A percentile compares a stretch with the other conserved stretches of the same genome.
These are phyloP conservation scores for Trypanosoma melophagium DNA, from an alignment of 208 protist genomes.

Conservation along the genomic window DNA sequence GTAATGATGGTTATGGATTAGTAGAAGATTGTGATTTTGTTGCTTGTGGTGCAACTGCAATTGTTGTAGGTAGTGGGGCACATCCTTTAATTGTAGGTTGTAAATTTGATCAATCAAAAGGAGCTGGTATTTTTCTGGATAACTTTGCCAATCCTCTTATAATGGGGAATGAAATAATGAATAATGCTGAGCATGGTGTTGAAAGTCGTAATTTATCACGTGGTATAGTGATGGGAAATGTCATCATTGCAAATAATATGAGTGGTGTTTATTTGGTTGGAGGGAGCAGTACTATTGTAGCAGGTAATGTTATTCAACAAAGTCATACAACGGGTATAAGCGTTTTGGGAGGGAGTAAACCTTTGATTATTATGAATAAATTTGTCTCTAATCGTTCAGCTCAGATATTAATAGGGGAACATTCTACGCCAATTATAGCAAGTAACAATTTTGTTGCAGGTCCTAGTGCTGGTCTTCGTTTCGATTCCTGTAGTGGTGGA, in stretches of 20 bases:
- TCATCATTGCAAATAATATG: slow-evolving; percentile 53
- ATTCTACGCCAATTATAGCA: slow-evolving; percentile 61
- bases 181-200: slow-evolving; percentile 57
- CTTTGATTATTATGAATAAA: slow-evolving; percentile 62
- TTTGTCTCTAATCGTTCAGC: slow-evolving; percentile 46
- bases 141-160: slow-evolving; percentile 86
- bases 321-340: slow-evolving; percentile 49
- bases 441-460: slow-evolving; percentile 54
- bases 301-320: slow-evolving; percentile 60
- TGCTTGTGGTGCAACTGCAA: slow-evolving; percentile 62
- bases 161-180: slow-evolving; percentile 78
- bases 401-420: slow-evolving; percentile 52
- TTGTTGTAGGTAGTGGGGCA: slow-evolving; percentile 69
- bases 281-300: slow-evolving; percentile 55
- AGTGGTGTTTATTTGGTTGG: slow-evolving; percentile 49
- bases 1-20: slow-evolving; percentile 62
- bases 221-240: slow-evolving; percentile 78
- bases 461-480: slow-evolving; percentile 45
- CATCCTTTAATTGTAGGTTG: slow-evolving; percentile 85
- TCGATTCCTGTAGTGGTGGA: slow-evolving; percentile 59
- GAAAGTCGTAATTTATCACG: slow-evolving; percentile 49
- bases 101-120: slow-evolving; percentile 60
- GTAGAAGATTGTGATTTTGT: slow-evolving; percentile 84
- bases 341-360: slow-evolving; percentile 41
- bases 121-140: slow-evolving; percentile 58